Conservation (phyloP, 2,329 filamentous ascomycete genomes). For the Verticillium alfalfae region DNA sequence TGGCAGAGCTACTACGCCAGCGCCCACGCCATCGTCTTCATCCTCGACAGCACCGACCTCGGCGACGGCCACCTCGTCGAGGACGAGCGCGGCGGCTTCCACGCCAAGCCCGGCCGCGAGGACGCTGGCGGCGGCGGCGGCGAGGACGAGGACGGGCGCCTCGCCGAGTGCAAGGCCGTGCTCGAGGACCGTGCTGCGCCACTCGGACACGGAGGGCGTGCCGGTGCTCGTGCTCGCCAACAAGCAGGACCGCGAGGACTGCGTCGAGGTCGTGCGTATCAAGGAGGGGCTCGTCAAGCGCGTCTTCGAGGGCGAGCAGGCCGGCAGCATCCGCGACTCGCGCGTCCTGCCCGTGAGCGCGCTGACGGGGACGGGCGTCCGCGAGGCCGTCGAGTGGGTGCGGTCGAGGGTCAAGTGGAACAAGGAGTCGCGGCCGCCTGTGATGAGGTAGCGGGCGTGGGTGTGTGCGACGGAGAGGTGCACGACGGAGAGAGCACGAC, state of each 20-base stretch:
- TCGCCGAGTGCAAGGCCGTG: constrained; percentile 85
- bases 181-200: constrained; percentile 82
- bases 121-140: constrained; percentile 9
- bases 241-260: constrained; percentile 97
- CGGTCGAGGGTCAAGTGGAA: constrained; percentile 92
- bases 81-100: neutral
- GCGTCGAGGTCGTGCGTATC: constrained; percentile 92
- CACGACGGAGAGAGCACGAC: neutral
- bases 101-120: neutral
- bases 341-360: constrained; percentile 87
- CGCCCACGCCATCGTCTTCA: constrained; percentile 96
- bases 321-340: constrained; percentile 78
- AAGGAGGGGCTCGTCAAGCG: constrained; percentile 95
- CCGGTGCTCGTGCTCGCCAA: constrained; percentile 90
- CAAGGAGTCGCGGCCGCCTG: constrained; percentile 83
- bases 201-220: constrained; percentile 84
- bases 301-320: constrained; percentile 93
- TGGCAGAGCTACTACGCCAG: constrained; percentile 95
- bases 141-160: constrained; percentile 45
- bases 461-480: neutral
- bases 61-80: constrained; percentile 67
- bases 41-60: constrained; percentile 92
- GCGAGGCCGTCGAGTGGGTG: constrained; percentile 96
- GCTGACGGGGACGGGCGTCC: constrained; percentile 80
- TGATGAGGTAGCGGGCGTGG: constrained; percentile 66